Base-by-base conservation (phyloP, 2,329 filamentous ascomycete genomes). In the Penicillium sp. region DNA sequence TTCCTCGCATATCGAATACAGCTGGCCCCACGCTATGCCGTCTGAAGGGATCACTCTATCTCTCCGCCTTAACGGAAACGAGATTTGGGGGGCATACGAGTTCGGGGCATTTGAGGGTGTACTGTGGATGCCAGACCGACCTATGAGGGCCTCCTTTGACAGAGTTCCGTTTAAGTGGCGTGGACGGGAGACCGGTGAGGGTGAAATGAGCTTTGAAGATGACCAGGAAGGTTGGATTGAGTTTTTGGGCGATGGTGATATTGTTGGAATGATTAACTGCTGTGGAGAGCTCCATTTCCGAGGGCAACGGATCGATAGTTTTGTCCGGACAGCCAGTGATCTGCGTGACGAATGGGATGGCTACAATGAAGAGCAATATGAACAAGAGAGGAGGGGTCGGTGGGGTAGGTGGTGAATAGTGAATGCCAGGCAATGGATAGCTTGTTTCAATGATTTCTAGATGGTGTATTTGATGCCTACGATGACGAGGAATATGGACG, bases 221-320 rank as follows among this genome's bases (percentile, higher is more conserved):
- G 3, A 24, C 34, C 37, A 46, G 31, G 24, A 47, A 18, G 50
- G 52, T 26, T 50, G 37, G 38, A 43, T 50, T 24, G 22, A 35
- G 31, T 44, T 55, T 44, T 18, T 44, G 24, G 52, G 52, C 6
- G 45, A 49, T 26, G 52, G 52, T 13, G 16, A 50, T 11, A 35
- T 55, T 35, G 31, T 26, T 32, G 52, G 46, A 4, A 31, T 26
- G n/a, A 52, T 43, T 7, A 38, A 2, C 24, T 50, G 46, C 22
- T 24, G 2, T n/a, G 38, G 31, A 16, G 14, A 38, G 7, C 6
- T 31, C 11, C 14, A 18, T 13, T 55, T 55, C 32, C 44, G 22
- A 38, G 52, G 52, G 2, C 38, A 35, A 11, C 39, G 32, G 24
- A 24, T 44, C 18, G 35, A 31, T 10, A 32, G n/a, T 24, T 13